Base-by-base conservation (phyloP, 345 rosid genomes). In the Noccaea bulbosa region DNA sequence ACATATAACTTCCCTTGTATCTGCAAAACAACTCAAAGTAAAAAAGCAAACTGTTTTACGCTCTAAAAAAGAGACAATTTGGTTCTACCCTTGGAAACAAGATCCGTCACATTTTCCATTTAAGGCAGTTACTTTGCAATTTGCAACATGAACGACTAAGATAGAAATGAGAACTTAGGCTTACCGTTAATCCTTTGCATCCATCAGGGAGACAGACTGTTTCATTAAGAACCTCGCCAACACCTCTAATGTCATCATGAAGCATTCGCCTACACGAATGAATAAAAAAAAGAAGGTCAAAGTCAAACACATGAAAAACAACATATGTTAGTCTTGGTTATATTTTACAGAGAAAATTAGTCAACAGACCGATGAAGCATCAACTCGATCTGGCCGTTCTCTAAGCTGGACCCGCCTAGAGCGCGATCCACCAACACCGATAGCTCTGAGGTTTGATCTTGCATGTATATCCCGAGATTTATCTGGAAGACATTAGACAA, bases 101-200 rank as follows among this genome's bases (percentile, higher is more conserved):
- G 16, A 27, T 38, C 34, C 7, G 20, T 33, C 16, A 59, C 9
- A 30, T 24, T 10, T 48, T 50, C 62, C 16, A 8, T n/a, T 54
- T 8, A 44, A 22, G 34, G 32, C 40, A 40, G 15, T 59, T 20
- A 52, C 14, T 44, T 74, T 9, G 43, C 45, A 24, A 51, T 12
- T 57, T 20, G 22, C 22, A 20, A 20, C 22, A 20, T 20, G 12
- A 52, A 62, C 20, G 41, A 40, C 68, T 40, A 33, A 47, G 73
- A 16, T 24, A 46, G 62, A 68, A 46, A 62, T 15, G 61, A 54
- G 33, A 78, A 68, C 48, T 34, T 46, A 67, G 40, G 55, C 90
- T 83, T 81, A 93, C 98, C 9, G 93, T 93, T 81, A 93, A 81
- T 74, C 98, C 98, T 81, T 83, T 86, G 66, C 97, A 93, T 79